phyloP scores from a whole-genome alignment of 1,284 basidiomycete genomes.

The Peniophora sp. region DNA sequence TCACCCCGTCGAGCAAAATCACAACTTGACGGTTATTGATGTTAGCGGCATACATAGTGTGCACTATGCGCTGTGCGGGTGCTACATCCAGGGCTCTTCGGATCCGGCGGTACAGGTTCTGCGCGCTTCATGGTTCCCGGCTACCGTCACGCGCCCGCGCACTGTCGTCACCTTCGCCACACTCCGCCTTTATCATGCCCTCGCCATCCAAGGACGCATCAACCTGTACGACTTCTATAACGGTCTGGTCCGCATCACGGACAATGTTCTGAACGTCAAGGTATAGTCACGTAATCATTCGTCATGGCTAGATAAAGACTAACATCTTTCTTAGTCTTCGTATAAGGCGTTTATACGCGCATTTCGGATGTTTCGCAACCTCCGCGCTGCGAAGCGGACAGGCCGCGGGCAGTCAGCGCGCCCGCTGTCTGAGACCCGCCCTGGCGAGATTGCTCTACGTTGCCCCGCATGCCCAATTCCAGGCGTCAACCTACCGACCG shows the following conservation, averaged over 20 bases:
- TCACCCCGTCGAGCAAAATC: too few species aligned
- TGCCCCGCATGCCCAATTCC: conserved; percentile 14
- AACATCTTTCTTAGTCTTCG: too few species aligned
- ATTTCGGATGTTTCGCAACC: conserved; percentile 10
- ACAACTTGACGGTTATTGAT: conserved; percentile 6
- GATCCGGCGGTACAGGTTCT: conserved; percentile 1
- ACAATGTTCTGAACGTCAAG: background rate
- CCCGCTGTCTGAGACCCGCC: conserved; percentile 7
- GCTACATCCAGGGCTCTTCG: background rate
- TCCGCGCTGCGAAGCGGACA: conserved; percentile 12
- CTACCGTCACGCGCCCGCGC: background rate
- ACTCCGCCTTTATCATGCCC: conserved; percentile 1
- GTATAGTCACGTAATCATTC: background rate
- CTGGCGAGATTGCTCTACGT: conserved; percentile 4
- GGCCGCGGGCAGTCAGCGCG: conserved; percentile 11
- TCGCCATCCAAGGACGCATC: conserved; percentile 3
- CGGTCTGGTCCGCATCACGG: background rate
- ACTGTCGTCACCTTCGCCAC: conserved; percentile 2
- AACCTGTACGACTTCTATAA: conserved; percentile 3
- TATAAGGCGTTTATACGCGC: background rate
- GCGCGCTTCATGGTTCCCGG: conserved; percentile 1
- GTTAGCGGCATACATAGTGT: conserved; percentile 9
- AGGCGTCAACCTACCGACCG: conserved; percentile 8
- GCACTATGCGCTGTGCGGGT: conserved; percentile 1
- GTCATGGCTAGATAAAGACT: too few species aligned